Percentiles rank a stretch among this genome's conserved stretches.
These are phyloP conservation scores for Mucor mucedo DNA, from an alignment of 371 early-diverging fungal genomes.

Conservation along the genomic window DNA sequence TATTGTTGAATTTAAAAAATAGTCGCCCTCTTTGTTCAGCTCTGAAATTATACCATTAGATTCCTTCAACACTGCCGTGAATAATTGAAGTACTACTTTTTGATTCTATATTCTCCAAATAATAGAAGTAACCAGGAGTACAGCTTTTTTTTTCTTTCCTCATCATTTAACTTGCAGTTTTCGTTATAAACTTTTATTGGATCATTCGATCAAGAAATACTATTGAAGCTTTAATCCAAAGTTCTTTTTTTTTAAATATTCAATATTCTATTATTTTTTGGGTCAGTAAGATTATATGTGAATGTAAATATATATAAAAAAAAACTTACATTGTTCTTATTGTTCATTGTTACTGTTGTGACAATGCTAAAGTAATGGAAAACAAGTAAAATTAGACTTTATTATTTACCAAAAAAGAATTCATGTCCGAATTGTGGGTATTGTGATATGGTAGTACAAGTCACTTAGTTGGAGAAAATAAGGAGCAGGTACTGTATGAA, in stretches of 20 bases:
- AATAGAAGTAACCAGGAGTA: background rate
- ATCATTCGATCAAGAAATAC: slow-evolving; percentile 67
- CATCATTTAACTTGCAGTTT: slow-evolving; percentile 56
- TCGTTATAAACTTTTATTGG: slow-evolving; percentile 64
- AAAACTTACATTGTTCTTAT: slow-evolving; percentile 63
- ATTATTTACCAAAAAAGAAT: too few species aligned
- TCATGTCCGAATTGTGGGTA: too few species aligned
- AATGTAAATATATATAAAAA: background rate
- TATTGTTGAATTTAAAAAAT: slow-evolving; percentile 54
- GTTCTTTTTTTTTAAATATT: slow-evolving; percentile 71
- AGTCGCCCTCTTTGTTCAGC: slow-evolving; percentile 49
- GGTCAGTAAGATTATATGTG: background rate
- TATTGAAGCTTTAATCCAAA: slow-evolving; percentile 72
- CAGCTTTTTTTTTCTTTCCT: slow-evolving; percentile 33
- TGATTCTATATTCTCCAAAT: slow-evolving; percentile 58
- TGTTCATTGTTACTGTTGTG: too few species aligned
- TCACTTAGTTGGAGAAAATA: too few species aligned
- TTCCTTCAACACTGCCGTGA: slow-evolving; percentile 53
- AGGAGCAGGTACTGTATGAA: too few species aligned
- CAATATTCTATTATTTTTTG: slow-evolving; percentile 61
- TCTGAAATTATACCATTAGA: slow-evolving; percentile 57
- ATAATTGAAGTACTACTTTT: slow-evolving; percentile 55
- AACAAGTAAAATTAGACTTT: too few species aligned
- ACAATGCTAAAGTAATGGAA: too few species aligned
- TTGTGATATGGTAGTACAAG: too few species aligned